Conservation (phyloP, 176 grass and related monocot species). For the Raddia guianensis region DNA sequence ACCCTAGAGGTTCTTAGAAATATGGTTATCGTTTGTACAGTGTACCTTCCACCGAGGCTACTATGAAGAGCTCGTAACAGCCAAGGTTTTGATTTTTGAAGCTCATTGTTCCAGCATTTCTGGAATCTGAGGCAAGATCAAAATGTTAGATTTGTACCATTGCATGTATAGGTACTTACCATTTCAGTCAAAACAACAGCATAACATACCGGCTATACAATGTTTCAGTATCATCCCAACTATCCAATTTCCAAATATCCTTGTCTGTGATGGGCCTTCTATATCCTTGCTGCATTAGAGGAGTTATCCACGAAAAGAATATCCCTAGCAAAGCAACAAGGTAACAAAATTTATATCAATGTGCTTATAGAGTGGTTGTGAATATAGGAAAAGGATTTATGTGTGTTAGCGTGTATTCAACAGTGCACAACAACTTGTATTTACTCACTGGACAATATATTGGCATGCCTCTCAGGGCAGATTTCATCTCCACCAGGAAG, state of each 20-base stretch:
- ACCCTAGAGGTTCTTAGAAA: conserved; percentile 26
- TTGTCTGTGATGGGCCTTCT: conserved; percentile 77
- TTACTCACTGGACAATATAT: conserved; percentile 74
- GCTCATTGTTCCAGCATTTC: conserved; percentile 75
- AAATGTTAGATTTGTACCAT: conserved; percentile 20
- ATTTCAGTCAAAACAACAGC: conserved; percentile 26
- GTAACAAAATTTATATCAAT: conserved; percentile 24
- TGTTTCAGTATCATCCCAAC: conserved; percentile 93
- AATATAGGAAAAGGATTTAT: not conserved
- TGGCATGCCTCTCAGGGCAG: conserved; percentile 76
- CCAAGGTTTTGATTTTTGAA: conserved; percentile 84
- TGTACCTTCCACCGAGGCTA: conserved; percentile 82
- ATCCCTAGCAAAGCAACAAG: conserved; percentile 56
- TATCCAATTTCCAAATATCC: conserved; percentile 98
- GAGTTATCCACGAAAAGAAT: conserved; percentile 98
- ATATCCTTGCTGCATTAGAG: conserved; percentile 94
- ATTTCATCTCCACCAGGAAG: conserved; percentile 77
- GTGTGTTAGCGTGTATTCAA: conserved; percentile 21
- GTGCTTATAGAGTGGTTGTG: not conserved
- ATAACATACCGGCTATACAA: conserved; percentile 79
- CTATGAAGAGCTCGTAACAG: conserved; percentile 85
- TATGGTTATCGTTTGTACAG: not conserved
- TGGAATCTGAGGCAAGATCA: conserved; percentile 70
- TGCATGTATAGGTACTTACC: conserved; percentile 3
- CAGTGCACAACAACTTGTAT: conserved; percentile 35